Percentiles rank a stretch among this genome's conserved stretches.
These are phyloP conservation scores for Trapa bicornis DNA, from an alignment of 345 rosid species.

Conservation along the genomic window DNA sequence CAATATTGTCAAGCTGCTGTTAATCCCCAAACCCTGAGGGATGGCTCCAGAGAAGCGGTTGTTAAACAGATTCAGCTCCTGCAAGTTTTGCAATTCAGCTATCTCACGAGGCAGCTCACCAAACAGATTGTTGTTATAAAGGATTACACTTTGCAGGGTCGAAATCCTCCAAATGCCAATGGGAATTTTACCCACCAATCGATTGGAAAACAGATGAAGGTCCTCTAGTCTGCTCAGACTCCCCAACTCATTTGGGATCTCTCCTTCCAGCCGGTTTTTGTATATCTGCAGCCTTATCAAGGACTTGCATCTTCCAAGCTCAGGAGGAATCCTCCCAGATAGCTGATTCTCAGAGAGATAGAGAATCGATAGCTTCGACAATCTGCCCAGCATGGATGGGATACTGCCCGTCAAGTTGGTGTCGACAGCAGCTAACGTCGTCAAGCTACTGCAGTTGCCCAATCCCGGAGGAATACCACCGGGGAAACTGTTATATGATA, in stretches of 20 bases:
- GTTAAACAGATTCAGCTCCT: constrained; percentile 35
- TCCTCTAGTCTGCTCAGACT: constrained; percentile 33
- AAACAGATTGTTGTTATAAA: constrained; percentile 53
- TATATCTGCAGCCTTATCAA: constrained; percentile 28
- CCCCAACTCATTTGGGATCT: constrained; percentile 49
- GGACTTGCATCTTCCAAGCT: constrained; percentile 60
- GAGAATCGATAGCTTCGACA: constrained; percentile 28
- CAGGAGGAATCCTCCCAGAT: constrained; percentile 55
- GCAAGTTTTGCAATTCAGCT: constrained; percentile 39
- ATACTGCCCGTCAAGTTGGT: constrained; percentile 46
- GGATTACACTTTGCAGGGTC: constrained; percentile 31
- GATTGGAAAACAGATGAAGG: constrained; percentile 50
- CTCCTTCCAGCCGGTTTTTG: constrained; percentile 53
- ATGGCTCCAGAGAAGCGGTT: constrained; percentile 52
- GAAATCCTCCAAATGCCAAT: constrained; percentile 54
- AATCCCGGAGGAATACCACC: constrained; percentile 50
- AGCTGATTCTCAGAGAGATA: constrained; percentile 56
- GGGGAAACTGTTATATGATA: constrained; percentile 47
- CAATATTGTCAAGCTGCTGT: constrained; percentile 46
- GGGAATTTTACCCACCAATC: constrained; percentile 59
- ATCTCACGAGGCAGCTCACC: constrained; percentile 63
- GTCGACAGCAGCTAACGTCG: constrained; percentile 21
- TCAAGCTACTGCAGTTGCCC: constrained; percentile 46
- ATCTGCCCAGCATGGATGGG: constrained; percentile 54
- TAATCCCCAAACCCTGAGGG: constrained; percentile 51